Base-by-base conservation (phyloP, 257 asterid species). In the Paraleonurus japonicus region DNA sequence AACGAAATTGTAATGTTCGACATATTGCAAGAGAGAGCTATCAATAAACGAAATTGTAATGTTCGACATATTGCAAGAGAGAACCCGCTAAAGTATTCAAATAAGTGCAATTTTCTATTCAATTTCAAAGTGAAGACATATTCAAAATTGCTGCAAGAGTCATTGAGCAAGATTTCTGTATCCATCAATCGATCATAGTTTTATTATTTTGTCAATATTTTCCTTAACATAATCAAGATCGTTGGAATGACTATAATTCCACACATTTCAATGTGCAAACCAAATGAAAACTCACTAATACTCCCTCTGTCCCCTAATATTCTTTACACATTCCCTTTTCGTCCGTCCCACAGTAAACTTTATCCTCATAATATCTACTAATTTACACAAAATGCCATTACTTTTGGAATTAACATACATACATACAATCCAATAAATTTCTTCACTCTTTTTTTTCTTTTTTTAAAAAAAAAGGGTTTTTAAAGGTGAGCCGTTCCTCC, bases 231-330 rank as follows among this genome's bases (percentile, higher is more conserved):
- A 55, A 7, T 55, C 26, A 26, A 22, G 15, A 0, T 3, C 65
- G 0, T 55, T 9, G 27, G 0, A n/a, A 28, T 6, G 16, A 4
- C 67, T 27, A 53, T 5, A 68, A 58, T 13, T 47, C 63, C 66
- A 54, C 28, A 37, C 24, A 24, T 45, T 60, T 32, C 61, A 73
- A 17, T 41, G 24, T 39, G 30, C 33, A 68, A 41, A 62, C 69
- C 54, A 74, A 43, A 30, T 11, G 35, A 37, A 6, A 27, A 3
- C n/a, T 27, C 71, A 57, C 55, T 54, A 59, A 23, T 3, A n/a
- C n/a, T n/a, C n/a, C n/a, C n/a, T n/a, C n/a, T n/a, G n/a, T n/a
- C n/a, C n/a, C n/a, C n/a, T n/a, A n/a, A n/a, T n/a, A n/a, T n/a
- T n/a, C n/a, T n/a, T n/a, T n/a, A n/a, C n/a, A n/a, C n/a, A n/a